Percentiles rank a stretch among this genome's conserved stretches.
Evolutionary conservation across 345 rosid species (phyloP).

Genomic region (Pistacia atlantica): DNA sequence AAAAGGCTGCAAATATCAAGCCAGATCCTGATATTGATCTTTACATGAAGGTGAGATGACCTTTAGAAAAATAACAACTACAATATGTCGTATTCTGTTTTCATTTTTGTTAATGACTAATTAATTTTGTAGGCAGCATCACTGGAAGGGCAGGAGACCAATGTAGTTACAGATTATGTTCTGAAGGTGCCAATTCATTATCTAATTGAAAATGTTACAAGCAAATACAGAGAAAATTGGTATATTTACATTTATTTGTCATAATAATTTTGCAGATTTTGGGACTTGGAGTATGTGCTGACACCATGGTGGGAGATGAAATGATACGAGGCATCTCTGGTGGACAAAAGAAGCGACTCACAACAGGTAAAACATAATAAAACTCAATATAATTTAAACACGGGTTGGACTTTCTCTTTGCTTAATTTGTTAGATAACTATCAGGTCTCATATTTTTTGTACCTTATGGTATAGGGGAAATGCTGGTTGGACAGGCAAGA

Average conservation of each 20-base stretch:
- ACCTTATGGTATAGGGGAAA: slow-evolving; percentile 51
- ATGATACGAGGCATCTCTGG: slow-evolving; percentile 68
- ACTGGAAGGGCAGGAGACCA: slow-evolving; percentile 61
- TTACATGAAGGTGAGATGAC: slow-evolving; percentile 64
- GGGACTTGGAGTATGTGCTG: slow-evolving; percentile 66
- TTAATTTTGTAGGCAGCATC: slow-evolving; percentile 60
- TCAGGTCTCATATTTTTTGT: neutral
- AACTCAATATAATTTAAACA: neutral
- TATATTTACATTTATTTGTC: too few species aligned
- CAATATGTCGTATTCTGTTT: neutral
- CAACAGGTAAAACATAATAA: slow-evolving; percentile 35
- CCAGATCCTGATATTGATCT: slow-evolving; percentile 91
- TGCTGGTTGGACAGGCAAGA: slow-evolving; percentile 77
- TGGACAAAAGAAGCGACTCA: slow-evolving; percentile 59
- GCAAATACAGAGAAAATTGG: neutral
- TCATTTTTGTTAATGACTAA: neutral
- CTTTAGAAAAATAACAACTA: neutral
- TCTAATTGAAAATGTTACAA: neutral
- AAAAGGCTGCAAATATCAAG: slow-evolving; percentile 77
- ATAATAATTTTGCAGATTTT: slow-evolving; percentile 37
- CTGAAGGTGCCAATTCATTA: slow-evolving; percentile 50
- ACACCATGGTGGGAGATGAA: slow-evolving; percentile 58
- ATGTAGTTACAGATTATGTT: slow-evolving; percentile 75
- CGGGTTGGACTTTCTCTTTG: too few species aligned
- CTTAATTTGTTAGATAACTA: too few species aligned